Conservation (phyloP, 2,329 filamentous ascomycete species). For the Aureobasidium sp. region DNA sequence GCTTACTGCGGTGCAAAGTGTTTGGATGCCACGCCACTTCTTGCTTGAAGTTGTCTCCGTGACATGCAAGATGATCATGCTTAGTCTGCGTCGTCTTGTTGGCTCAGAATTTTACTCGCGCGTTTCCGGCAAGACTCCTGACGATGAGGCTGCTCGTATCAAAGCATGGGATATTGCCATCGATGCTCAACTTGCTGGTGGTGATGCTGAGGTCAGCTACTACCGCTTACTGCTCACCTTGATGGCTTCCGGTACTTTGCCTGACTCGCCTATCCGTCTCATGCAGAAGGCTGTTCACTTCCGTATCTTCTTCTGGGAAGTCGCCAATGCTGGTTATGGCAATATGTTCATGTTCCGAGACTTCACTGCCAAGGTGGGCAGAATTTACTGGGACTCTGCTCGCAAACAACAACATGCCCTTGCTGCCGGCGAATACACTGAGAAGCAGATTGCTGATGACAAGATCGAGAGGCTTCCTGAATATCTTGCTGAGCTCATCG, state of each 20-base stretch:
- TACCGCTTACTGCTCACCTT: slow-evolving; percentile 79
- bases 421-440: slow-evolving; percentile 23
- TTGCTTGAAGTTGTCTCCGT: slow-evolving; percentile 78
- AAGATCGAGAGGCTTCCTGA: slow-evolving; percentile 63
- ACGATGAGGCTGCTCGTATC: slow-evolving; percentile 77
- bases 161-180: slow-evolving; percentile 92
- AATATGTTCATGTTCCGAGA: slow-evolving; percentile 59
- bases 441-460: slow-evolving; percentile 31
- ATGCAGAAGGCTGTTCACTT: slow-evolving; percentile 93
- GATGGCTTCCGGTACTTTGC: slow-evolving; percentile 79
- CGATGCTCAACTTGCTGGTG: slow-evolving; percentile 85
- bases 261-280: slow-evolving; percentile 70
- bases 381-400: slow-evolving; percentile 75
- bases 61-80: slow-evolving; percentile 71
- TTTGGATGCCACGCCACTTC: slow-evolving; percentile 86
- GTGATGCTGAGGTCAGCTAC: slow-evolving; percentile 82
- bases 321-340: slow-evolving; percentile 58
- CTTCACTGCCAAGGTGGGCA: slow-evolving; percentile 65
- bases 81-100: slow-evolving; percentile 69
- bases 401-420: slow-evolving; percentile 51
- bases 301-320: slow-evolving; percentile 79
- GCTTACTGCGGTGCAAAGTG: slow-evolving; percentile 86
- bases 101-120: slow-evolving; percentile 71
- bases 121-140: slow-evolving; percentile 71
- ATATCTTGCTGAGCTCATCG: slow-evolving; percentile 67